Base-by-base conservation (phyloP, 192 early-diverging fungal genomes). In the Coemansia sp. region DNA sequence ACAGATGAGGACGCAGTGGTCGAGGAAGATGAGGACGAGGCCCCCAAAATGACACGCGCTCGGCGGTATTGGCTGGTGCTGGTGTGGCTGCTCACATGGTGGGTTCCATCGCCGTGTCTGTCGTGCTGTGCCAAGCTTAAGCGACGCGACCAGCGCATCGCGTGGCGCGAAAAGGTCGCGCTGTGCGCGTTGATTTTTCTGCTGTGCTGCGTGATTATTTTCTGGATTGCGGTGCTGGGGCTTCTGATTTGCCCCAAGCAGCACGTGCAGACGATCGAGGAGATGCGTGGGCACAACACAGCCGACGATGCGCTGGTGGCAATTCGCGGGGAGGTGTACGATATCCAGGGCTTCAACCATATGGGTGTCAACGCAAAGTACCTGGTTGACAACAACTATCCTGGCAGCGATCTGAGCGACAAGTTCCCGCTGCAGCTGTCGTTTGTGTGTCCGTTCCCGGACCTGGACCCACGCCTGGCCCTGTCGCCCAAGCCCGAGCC, bases 91-190 rank as follows among this genome's bases (percentile, higher is more conserved):
- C 61, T 84, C 58, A 84, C 83, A 5, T 78, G 79, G 79, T 84
- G 94, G 91, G 86, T 97, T 39, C 96, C 96, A n/a, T 83, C 83
- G 51, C 78, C 70, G 5, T 85, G 81, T 35, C 69, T 98, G 41
- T 64, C 68, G 7, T 87, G 84, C 64, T 89, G 90, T 60, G 93
- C 91, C 45, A 79, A 87, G 57, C 93, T 94, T 85, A 79, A 85
- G 68, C 85, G 86, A 52, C 77, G 75, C 39, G 91, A 92, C 72
- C 85, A 93, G 61, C 91, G 88, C 53, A 85, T 92, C 73, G 97
- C 97, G 5, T 98, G 97, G 97, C 86, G 97, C 59, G 97, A 98
- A 73, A 97, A 98, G 75, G 87, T 95, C 4, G 91, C 97, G 4
- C 82, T 98, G 19, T 94, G 92, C 66, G 78, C 88, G 45, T 69